These are phyloP conservation scores for Hanseniaspora sp. DNA, from an alignment of 1,139 yeast genomes.

Conservation along the genomic window DNA sequence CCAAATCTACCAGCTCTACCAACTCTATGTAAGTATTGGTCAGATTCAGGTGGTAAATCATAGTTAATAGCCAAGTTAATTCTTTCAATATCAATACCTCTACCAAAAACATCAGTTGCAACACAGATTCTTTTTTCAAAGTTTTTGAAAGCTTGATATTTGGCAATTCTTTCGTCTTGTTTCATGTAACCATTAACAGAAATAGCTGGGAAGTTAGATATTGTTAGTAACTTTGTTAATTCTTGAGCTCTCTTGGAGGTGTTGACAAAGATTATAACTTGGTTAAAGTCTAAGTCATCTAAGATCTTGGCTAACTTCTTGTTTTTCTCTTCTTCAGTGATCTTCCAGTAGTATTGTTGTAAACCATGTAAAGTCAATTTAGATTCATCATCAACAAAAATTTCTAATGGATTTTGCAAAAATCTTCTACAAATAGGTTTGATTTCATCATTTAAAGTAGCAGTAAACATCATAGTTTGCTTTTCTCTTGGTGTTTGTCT, in stretches of 20 bases:
- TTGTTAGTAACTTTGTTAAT: slow-evolving; percentile 77
- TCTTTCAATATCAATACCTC: slow-evolving; percentile 99
- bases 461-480: slow-evolving; percentile 99
- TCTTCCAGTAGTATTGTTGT: slow-evolving; percentile 89
- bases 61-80: slow-evolving; percentile 95
- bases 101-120: slow-evolving; percentile 95
- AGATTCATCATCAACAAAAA: slow-evolving; percentile 95
- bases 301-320: slow-evolving; percentile 82
- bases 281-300: slow-evolving; percentile 93
- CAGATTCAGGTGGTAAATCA: slow-evolving; percentile 83
- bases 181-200: slow-evolving; percentile 94
- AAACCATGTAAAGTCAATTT: slow-evolving; percentile 95
- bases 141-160: slow-evolving; percentile 93
- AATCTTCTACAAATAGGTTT: slow-evolving; percentile 96
- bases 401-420: slow-evolving; percentile 96
- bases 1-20: slow-evolving; percentile 99
- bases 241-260: slow-evolving; percentile 88
- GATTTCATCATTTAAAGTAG: slow-evolving; percentile 86
- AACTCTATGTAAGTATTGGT: slow-evolving; percentile 96
- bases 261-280: slow-evolving; percentile 92
- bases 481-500: slow-evolving; percentile 96
- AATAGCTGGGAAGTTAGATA: slow-evolving; percentile 93
- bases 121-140: slow-evolving; percentile 98
- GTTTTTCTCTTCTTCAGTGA: slow-evolving; percentile 87
- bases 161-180: slow-evolving; percentile 95